A percentile compares a stretch with the other conserved stretches of the same genome.
These are phyloP conservation scores for Dendrobium huoshanense DNA, from an alignment of 106 monocot species.

Conservation along the genomic window DNA sequence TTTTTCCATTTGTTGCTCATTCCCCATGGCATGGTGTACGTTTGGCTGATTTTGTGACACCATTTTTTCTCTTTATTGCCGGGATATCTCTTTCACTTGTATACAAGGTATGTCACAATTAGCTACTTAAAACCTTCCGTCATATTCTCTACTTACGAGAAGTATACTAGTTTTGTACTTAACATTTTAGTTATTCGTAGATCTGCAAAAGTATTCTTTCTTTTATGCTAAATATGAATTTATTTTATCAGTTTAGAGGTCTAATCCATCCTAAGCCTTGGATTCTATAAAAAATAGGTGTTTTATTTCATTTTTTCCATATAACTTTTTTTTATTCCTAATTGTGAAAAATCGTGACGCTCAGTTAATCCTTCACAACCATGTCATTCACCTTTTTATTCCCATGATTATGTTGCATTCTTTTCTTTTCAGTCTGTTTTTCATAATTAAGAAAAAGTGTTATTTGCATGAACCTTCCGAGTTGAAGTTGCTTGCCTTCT, in stretches of 20 bases:
- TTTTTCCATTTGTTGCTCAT: conserved; percentile 57
- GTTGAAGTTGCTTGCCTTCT: not conserved
- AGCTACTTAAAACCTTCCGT: not conserved
- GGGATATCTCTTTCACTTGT: conserved; percentile 74
- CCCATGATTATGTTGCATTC: not conserved
- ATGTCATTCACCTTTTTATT: not conserved
- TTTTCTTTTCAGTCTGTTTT: not conserved
- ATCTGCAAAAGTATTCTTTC: not conserved
- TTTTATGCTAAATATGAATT: not conserved
- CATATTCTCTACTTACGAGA: not conserved
- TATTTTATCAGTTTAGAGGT: not conserved
- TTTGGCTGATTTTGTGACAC: conserved; percentile 86
- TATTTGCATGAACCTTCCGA: not conserved
- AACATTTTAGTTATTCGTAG: not conserved
- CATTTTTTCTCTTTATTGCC: conserved; percentile 88
- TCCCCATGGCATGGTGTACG: conserved; percentile 76
- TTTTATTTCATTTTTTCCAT: not conserved
- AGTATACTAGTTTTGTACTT: not conserved
- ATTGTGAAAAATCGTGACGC: not conserved
- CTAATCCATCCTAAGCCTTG: no score
- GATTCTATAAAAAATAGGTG: no score
- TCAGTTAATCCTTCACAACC: not conserved
- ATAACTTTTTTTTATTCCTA: not conserved
- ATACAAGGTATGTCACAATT: conserved; percentile 56
- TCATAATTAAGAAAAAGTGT: not conserved